Evolutionary conservation across 2,329 filamentous ascomycete species (phyloP), one percentile per base, ranked within the genome.

Genomic region (Neonectria coccinea): DNA sequence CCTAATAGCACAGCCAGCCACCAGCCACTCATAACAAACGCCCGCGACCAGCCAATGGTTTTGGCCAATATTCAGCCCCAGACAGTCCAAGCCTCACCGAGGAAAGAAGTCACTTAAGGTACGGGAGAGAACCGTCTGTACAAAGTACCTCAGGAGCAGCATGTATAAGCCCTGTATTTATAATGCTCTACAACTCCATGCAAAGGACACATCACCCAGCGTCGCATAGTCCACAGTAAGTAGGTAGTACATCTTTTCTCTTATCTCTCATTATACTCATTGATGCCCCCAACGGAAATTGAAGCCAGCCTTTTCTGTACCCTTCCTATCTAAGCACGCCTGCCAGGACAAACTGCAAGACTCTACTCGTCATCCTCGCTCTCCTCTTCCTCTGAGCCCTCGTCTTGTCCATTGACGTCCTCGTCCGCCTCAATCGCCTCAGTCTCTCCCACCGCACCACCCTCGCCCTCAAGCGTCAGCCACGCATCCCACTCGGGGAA

Each of bases 401-500:
- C 70, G 16, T 67, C 71, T 20, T 72, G 67, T 27, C 69, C 39
- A 3, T 42, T 42, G n/a, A 42, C 39, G 9, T 42, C 69, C 7
- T 72, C 70, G 22, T 69, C 67, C 22, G 67, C 74, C 7, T 69
- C 66, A 10, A 65, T 69, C 1, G 36, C 58, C 29, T 71, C 69
- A 48, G 70, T 67, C 29, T 65, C 70, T 22, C 55, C 54, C 5
- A 58, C 77, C 64, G 80, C 76, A 4, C 83, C 84, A 3, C 83
- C 91, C 72, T 94, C 90, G 64, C 86, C 87, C 82, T 98, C 96
- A 67, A 97, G 77, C 75, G 87, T 86, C 72, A 98, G 77, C 84
- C 93, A 97, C 79, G 96, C 91, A 5, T 97, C 92, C 96, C 96
- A 99, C 75, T 97, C 93, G 0, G 95, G 95, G 82, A 99, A 99